Conservation (phyloP, 2,329 filamentous ascomycete species). For the Colletotrichum coccodes region DNA sequence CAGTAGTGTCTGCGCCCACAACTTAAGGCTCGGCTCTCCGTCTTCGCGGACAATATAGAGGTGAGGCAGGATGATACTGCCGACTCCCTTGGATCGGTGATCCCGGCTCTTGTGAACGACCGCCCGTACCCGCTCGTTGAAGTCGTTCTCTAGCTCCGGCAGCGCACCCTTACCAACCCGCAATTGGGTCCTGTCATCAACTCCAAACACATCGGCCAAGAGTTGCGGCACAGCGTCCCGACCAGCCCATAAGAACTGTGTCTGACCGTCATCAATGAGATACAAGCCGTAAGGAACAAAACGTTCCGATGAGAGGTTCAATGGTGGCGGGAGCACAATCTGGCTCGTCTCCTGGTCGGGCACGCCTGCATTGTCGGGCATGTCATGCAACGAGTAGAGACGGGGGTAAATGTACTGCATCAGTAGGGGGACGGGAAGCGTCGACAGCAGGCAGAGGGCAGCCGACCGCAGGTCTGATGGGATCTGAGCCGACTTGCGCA, state of each 20-base stretch:
- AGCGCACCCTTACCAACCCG: constrained; percentile 91
- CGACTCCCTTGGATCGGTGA: constrained; percentile 85
- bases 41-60: constrained; percentile 95
- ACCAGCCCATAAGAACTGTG: constrained; percentile 97
- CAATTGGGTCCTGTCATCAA: constrained; percentile 83
- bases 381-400: constrained; percentile 90
- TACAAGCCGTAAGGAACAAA: constrained; percentile 93
- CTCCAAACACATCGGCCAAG: constrained; percentile 88
- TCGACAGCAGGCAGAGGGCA: constrained; percentile 93
- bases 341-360: constrained; percentile 88
- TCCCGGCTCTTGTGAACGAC: constrained; percentile 94
- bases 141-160: constrained; percentile 92
- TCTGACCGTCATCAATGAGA: constrained; percentile 96
- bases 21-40: constrained; percentile 91
- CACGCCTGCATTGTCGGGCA: constrained; percentile 92
- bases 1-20: constrained; percentile 96
- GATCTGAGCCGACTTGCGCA: constrained; percentile 92
- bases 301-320: constrained; percentile 89
- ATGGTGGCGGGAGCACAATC: constrained; percentile 84
- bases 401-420: constrained; percentile 93
- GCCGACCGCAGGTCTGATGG: constrained; percentile 94
- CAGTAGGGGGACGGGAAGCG: constrained; percentile 86
- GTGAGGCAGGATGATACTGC: constrained; percentile 92
- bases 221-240: constrained; percentile 92
- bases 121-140: constrained; percentile 91